Percentiles rank a stretch among this genome's conserved stretches.
These are phyloP conservation scores for Halophytophthora batemanensis DNA, from an alignment of 352 stramenopile species.

Conservation along the genomic window DNA sequence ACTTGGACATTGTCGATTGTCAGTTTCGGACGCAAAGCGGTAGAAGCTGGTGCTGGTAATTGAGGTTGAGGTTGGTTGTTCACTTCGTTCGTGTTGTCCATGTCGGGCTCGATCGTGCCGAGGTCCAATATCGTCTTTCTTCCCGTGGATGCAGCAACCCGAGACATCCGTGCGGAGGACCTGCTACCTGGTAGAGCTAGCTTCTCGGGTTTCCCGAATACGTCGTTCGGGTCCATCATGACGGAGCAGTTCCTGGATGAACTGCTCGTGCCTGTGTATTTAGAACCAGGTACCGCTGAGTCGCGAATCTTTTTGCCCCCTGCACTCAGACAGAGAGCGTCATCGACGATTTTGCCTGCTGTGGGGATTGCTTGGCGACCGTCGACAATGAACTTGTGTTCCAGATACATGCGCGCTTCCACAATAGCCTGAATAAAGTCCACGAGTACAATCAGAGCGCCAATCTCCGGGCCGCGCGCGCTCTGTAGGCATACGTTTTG, in stretches of 20 bases:
- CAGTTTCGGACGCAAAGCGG: neutral
- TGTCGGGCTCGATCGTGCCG: constrained; percentile 16
- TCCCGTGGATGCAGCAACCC: constrained; percentile 8
- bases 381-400: constrained; percentile 21
- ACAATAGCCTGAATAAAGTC: constrained; percentile 13
- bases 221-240: neutral
- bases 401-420: constrained; percentile 17
- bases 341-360: constrained; percentile 18
- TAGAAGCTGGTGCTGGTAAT: neutral
- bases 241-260: too few relatives aligned
- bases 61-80: constrained; percentile 4
- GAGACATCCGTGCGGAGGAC: constrained; percentile 8
- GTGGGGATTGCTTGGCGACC: constrained; percentile 10
- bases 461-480: constrained; percentile 9
- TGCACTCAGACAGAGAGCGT: neutral
- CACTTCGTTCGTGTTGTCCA: constrained; percentile 9
- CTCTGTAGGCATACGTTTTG: constrained; percentile 28
- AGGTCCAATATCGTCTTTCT: too few relatives aligned
- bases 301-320: too few relatives aligned
- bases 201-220: neutral
- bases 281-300: too few relatives aligned
- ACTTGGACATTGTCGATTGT: constrained; percentile 17
- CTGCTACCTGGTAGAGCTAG: neutral
- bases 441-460: constrained; percentile 11
- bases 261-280: too few relatives aligned